Evolutionary conservation across 2,329 filamentous ascomycete genomes (phyloP).

Genomic region (Venturia aucupariae): DNA sequence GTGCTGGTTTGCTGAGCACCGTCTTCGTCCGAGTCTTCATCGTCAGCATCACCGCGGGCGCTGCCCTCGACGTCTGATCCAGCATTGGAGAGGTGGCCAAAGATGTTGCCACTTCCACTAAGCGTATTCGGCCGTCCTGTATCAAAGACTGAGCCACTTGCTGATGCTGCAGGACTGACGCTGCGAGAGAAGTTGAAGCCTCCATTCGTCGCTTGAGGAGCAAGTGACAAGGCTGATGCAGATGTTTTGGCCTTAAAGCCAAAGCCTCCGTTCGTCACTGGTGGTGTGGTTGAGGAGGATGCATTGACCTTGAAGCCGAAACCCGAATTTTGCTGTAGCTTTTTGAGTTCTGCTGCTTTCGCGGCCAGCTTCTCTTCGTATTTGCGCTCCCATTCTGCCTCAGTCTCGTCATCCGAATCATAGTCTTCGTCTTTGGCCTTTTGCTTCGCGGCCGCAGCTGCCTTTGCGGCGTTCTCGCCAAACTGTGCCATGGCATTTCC

Average conservation of each 20-base stretch:
- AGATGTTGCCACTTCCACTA: conserved; percentile 12
- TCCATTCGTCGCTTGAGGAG: conserved; percentile 8
- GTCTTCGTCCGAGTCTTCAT: conserved; percentile 23
- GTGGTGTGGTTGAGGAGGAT: background rate
- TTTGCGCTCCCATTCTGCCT: conserved; percentile 26
- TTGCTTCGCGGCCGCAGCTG: conserved; percentile 25
- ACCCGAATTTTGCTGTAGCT: background rate
- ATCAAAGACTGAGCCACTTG: conserved; percentile 11
- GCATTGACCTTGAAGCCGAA: background rate
- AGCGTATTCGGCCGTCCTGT: background rate
- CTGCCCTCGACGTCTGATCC: conserved; percentile 7
- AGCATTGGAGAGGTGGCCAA: conserved; percentile 5
- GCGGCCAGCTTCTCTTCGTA: conserved; percentile 25
- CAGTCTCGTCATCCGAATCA: conserved; percentile 28
- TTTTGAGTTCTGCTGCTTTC: conserved; percentile 16
- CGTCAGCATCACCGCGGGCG: conserved; percentile 22
- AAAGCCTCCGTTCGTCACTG: background rate
- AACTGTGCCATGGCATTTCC: conserved; percentile 3
- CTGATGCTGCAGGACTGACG: conserved; percentile 7
- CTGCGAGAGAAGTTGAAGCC: conserved; percentile 7
- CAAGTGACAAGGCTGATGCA: background rate
- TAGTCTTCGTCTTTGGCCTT: conserved; percentile 28
- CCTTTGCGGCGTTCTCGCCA: conserved; percentile 10
- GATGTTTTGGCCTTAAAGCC: background rate
- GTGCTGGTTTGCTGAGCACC: conserved; percentile 8